These are phyloP conservation scores for Heritiera fomes DNA, from an alignment of 345 rosid species.

Conservation along the genomic window DNA sequence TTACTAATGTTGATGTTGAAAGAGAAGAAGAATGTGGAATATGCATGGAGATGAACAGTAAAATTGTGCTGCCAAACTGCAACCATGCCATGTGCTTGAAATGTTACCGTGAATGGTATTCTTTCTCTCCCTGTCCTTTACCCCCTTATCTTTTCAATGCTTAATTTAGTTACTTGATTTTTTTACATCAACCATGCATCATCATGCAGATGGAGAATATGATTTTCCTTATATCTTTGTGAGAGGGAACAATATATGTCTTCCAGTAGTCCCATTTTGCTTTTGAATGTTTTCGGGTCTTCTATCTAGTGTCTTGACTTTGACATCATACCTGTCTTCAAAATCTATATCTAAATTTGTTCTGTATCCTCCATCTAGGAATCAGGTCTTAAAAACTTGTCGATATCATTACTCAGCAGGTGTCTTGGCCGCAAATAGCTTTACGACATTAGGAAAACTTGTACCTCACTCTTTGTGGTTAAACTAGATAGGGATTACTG, in stretches of 20 bases:
- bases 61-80: conserved; percentile 65
- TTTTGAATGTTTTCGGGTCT: background rate
- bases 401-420: background rate
- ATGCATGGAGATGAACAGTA: conserved; percentile 65
- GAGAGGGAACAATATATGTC: background rate
- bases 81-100: conserved; percentile 66
- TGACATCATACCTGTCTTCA: background rate
- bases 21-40: conserved; percentile 79
- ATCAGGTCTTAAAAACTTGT: background rate
- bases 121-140: conserved; percentile 13
- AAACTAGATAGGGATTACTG: background rate
- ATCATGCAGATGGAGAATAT: background rate
- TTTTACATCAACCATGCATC: background rate
- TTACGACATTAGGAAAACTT: background rate
- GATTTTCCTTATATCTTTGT: background rate
- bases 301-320: background rate
- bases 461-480: background rate
- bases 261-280: background rate
- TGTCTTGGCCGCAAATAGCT: background rate
- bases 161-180: background rate
- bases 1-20: conserved; percentile 44
- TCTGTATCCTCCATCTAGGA: background rate
- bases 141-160: background rate
- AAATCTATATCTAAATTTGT: background rate
- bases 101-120: conserved; percentile 65